These are phyloP conservation scores for Ustilago shanxiensis DNA, from an alignment of 1,284 basidiomycete genomes.

Conservation along the genomic window DNA sequence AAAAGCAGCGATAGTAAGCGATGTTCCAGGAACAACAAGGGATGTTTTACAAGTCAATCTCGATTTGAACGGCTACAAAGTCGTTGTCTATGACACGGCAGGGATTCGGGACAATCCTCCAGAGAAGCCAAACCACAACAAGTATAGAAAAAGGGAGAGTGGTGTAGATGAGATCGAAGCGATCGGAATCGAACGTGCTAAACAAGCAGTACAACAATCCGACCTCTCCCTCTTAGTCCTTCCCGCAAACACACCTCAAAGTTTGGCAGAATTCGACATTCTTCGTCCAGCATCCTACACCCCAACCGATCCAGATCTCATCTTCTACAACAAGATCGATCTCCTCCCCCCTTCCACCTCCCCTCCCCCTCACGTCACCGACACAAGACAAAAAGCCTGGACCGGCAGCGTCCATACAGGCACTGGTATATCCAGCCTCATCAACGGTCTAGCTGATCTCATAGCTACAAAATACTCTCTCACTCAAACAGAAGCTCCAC, in stretches of 20 bases:
- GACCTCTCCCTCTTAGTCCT: conserved; percentile 84
- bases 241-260: conserved; percentile 74
- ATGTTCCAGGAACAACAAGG: conserved; percentile 86
- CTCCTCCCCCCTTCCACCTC: conserved; percentile 66
- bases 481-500: conserved; percentile 72
- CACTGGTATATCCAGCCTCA: conserved; percentile 75
- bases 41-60: conserved; percentile 85
- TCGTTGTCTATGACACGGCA: conserved; percentile 85
- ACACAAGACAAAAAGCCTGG: conserved; percentile 72
- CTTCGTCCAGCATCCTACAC: conserved; percentile 74
- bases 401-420: conserved; percentile 77
- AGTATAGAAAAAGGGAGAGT: not conserved
- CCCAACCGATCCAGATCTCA: conserved; percentile 67
- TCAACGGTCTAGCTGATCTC: conserved; percentile 75
- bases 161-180: conserved; percentile 78
- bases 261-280: conserved; percentile 59
- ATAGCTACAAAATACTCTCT: conserved; percentile 75
- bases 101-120: conserved; percentile 75
- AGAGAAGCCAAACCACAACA: too few relatives aligned
- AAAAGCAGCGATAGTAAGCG: conserved; percentile 88
- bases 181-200: conserved; percentile 84
- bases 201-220: conserved; percentile 76
- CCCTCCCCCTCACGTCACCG: not conserved
- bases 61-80: conserved; percentile 83
- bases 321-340: conserved; percentile 83